phyloP scores from a whole-genome alignment of 495 filamentous ascomycete species.

The Podospora appendiculata region DNA sequence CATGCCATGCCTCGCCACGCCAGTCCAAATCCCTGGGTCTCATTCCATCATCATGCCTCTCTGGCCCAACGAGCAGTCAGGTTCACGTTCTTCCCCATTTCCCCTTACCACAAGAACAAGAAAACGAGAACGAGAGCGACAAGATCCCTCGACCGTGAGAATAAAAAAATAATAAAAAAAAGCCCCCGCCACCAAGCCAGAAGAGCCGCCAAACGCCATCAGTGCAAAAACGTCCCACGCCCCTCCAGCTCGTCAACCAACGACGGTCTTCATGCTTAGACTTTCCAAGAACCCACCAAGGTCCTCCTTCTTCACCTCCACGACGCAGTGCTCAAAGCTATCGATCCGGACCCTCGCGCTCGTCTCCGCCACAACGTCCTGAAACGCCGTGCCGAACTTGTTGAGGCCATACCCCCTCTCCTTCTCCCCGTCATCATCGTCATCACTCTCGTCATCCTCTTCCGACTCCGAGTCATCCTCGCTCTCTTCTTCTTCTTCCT shows the following conservation, averaged over 20 bases:
- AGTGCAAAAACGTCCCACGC: not conserved
- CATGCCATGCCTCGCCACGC: not conserved
- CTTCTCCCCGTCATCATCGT: constrained; percentile 50
- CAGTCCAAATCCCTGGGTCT: not conserved
- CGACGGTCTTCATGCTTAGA: constrained; percentile 83
- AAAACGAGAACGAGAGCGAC: not conserved
- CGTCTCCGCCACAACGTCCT: constrained; percentile 89
- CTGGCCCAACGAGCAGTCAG: not conserved
- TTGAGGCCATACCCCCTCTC: constrained; percentile 67
- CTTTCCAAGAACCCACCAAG: constrained; percentile 84
- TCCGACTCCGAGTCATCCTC: constrained; percentile 37
- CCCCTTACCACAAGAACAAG: no score
- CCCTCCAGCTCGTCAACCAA: constrained; percentile 64
- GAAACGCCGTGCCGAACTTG: constrained; percentile 89
- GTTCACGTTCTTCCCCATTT: no score
- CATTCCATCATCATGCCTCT: constrained; percentile 1
- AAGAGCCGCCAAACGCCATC: not conserved
- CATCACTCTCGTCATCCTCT: constrained; percentile 50
- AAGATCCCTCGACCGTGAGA: not conserved
- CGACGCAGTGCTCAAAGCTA: constrained; percentile 94
- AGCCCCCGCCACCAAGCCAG: not conserved
- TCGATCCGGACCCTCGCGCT: constrained; percentile 86
- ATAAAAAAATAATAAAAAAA: not conserved
- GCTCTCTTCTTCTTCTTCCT: constrained; percentile 18
- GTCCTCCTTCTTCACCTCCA: constrained; percentile 95